A percentile compares a stretch with the other conserved stretches of the same genome.
Evolutionary conservation across 2,329 filamentous ascomycete genomes (phyloP).

Genomic region (Neopestalotiopsis sp.): DNA sequence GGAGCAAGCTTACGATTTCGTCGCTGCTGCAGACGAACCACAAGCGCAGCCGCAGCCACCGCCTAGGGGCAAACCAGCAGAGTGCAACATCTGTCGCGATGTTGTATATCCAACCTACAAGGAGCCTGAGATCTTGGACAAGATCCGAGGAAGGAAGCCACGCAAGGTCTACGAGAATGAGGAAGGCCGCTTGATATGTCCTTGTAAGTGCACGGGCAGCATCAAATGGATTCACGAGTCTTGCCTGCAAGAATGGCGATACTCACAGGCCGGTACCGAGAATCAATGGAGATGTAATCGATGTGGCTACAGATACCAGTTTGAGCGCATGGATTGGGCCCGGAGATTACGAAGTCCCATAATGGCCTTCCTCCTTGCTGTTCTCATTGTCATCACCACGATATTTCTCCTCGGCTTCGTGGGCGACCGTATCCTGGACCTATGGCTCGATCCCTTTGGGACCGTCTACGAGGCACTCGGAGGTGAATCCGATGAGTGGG

Average conservation of each 20-base stretch:
- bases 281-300: constrained; percentile 71
- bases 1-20: not conserved
- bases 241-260: constrained; percentile 84
- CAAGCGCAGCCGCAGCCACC: not conserved
- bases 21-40: not conserved
- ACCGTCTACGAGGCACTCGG: constrained; percentile 52
- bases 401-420: constrained; percentile 89
- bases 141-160: constrained; percentile 30
- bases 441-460: constrained; percentile 81
- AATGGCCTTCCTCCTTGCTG: constrained; percentile 73
- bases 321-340: constrained; percentile 79
- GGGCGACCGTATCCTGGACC: constrained; percentile 88
- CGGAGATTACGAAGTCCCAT: constrained; percentile 70
- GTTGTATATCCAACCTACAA: constrained; percentile 56
- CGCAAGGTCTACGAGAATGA: constrained; percentile 69
- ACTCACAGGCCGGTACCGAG: constrained; percentile 78
- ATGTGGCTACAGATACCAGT: constrained; percentile 81
- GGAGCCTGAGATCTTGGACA: constrained; percentile 35
- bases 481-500: constrained; percentile 45
- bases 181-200: constrained; percentile 82
- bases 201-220: constrained; percentile 92
- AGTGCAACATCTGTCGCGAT: constrained; percentile 91
- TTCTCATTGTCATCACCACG: constrained; percentile 71
- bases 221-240: constrained; percentile 94
- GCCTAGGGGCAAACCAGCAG: constrained; percentile 32